Conservation (phyloP, 176 grass and related monocot species). For the Thinopyrum elongatum region DNA sequence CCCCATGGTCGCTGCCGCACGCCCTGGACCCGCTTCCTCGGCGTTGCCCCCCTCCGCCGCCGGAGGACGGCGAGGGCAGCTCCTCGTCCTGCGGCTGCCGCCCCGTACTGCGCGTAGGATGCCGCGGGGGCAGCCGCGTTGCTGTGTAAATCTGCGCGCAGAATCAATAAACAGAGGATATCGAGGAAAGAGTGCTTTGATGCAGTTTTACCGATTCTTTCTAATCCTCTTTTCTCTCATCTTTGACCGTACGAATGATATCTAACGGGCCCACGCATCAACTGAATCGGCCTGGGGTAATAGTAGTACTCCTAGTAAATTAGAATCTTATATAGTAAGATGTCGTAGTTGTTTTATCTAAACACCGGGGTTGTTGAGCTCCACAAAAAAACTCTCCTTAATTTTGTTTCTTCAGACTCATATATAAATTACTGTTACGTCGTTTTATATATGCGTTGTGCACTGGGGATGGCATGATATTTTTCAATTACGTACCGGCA, state of each 20-base stretch:
- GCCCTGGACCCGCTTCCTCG: conserved; percentile 62
- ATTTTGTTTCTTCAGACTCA: not conserved
- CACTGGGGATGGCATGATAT: not conserved
- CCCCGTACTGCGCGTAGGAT: not conserved
- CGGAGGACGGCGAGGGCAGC: conserved; percentile 9
- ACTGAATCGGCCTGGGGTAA: too few relatives aligned
- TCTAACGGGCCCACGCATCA: too few relatives aligned
- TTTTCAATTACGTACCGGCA: not conserved
- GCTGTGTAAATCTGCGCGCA: conserved; percentile 2
- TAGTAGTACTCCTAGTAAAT: too few relatives aligned
- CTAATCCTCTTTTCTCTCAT: too few relatives aligned
- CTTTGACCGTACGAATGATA: too few relatives aligned
- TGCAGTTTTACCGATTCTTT: too few relatives aligned
- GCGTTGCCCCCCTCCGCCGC: not conserved
- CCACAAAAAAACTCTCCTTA: not conserved
- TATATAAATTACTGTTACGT: too few relatives aligned
- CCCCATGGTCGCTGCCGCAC: conserved; percentile 91
- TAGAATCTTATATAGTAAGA: too few relatives aligned
- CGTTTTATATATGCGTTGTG: not conserved
- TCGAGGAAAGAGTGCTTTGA: not conserved
- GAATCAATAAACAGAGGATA: not conserved
- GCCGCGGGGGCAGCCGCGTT: not conserved
- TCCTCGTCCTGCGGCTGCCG: not conserved
- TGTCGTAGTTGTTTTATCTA: too few relatives aligned
- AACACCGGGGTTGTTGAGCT: too few relatives aligned